Conservation (phyloP, 768 basidiomycete genomes). For the Podaxis sp. region DNA sequence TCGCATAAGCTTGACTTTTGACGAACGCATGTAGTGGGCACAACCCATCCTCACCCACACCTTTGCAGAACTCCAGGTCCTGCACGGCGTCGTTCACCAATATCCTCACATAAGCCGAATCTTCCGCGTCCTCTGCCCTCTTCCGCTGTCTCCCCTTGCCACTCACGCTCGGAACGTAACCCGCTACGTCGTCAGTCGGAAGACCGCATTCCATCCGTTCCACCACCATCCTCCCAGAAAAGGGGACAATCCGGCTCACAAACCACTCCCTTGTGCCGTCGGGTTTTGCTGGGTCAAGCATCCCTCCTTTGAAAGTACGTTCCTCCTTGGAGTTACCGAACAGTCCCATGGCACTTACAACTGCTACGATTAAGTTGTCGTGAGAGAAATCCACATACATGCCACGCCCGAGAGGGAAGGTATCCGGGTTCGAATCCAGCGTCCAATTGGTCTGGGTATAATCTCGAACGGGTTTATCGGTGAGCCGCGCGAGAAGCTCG, state of each 20-base stretch:
- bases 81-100: slow-evolving; percentile 75
- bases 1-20: slow-evolving; percentile 66
- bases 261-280: slow-evolving; percentile 47
- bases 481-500: slow-evolving; percentile 81
- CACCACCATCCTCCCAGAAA: slow-evolving; percentile 69
- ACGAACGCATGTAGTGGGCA: slow-evolving; percentile 69
- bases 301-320: neutral
- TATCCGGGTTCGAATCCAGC: slow-evolving; percentile 56
- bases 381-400: slow-evolving; percentile 83
- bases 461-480: slow-evolving; percentile 58
- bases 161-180: neutral
- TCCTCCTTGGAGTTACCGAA: slow-evolving; percentile 30
- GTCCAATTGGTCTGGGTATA: slow-evolving; percentile 76
- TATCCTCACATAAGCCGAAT: slow-evolving; percentile 54
- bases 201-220: slow-evolving; percentile 58
- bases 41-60: slow-evolving; percentile 47
- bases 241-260: slow-evolving; percentile 64
- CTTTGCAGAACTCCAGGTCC: slow-evolving; percentile 57
- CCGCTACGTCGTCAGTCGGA: neutral
- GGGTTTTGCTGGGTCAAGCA: slow-evolving; percentile 31
- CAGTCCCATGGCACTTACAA: slow-evolving; percentile 62
- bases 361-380: slow-evolving; percentile 82
- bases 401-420: slow-evolving; percentile 68
- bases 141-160: slow-evolving; percentile 19
- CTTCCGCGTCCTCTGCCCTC: neutral